Percentiles rank a stretch among this genome's conserved stretches.
These are phyloP conservation scores for Entamoeba nuttalli DNA, from an alignment of 208 protist genomes.

Conservation along the genomic window DNA sequence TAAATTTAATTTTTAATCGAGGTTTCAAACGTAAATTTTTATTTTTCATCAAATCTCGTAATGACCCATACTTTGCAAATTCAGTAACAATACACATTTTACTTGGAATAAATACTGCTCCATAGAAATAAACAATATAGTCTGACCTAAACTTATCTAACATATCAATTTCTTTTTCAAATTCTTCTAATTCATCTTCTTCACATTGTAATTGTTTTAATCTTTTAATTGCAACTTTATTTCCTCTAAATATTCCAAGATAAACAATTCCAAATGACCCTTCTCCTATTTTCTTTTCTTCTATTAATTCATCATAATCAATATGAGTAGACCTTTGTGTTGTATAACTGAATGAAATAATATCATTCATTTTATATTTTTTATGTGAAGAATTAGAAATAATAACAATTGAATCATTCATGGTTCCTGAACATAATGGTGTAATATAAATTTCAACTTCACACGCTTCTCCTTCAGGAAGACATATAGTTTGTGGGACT, in stretches of 20 bases:
- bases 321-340: background rate
- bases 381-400: background rate
- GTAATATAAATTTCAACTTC: background rate
- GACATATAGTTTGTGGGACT: background rate
- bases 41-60: background rate
- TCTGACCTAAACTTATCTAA: too few species aligned
- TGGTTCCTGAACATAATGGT: background rate
- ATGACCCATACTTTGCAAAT: background rate
- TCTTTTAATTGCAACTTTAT: too few species aligned
- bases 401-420: background rate
- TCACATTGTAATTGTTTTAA: too few species aligned
- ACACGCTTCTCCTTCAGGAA: background rate
- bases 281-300: background rate
- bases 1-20: background rate
- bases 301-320: background rate
- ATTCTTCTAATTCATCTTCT: too few species aligned
- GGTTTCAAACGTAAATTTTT: background rate
- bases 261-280: background rate
- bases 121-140: too few species aligned
- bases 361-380: background rate
- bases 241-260: too few species aligned
- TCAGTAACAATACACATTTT: background rate
- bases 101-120: too few species aligned
- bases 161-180: too few species aligned
- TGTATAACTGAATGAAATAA: background rate